Percentiles rank a stretch among this genome's conserved stretches.
phyloP scores from a whole-genome alignment of 2,329 filamentous ascomycete species.

The Paracoccidioides lutzii region DNA sequence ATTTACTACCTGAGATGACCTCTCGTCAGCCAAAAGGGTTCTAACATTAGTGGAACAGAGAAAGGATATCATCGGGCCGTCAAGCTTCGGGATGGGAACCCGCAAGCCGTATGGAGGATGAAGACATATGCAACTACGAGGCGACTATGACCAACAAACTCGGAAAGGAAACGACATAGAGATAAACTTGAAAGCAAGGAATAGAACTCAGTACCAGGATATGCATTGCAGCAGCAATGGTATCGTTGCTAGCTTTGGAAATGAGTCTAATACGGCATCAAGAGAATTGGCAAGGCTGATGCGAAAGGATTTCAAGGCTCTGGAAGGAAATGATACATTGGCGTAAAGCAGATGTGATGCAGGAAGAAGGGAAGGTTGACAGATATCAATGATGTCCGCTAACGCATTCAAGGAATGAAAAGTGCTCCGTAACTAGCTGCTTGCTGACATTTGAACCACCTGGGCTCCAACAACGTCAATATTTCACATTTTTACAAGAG shows the following conservation, averaged over 20 bases:
- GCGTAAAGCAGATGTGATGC: not conserved
- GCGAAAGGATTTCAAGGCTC: not conserved
- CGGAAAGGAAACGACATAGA: not conserved
- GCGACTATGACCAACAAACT: not conserved
- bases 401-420: not conserved
- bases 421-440: not conserved
- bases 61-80: not conserved
- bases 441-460: no score
- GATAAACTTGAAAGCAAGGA: constrained; percentile 4
- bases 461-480: no score
- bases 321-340: not conserved
- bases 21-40: not conserved
- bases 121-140: not conserved
- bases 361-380: not conserved
- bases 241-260: not conserved
- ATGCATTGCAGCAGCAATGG: constrained; percentile 24
- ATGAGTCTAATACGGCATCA: not conserved
- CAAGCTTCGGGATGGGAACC: not conserved
- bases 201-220: constrained; percentile 28
- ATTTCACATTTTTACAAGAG: no score
- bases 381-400: not conserved
- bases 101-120: not conserved
- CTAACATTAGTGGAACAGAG: not conserved
- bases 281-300: not conserved
- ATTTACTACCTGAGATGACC: constrained; percentile 37